Evolutionary conservation across 768 basidiomycete species (phyloP).

Genomic region (Trametes punicea): DNA sequence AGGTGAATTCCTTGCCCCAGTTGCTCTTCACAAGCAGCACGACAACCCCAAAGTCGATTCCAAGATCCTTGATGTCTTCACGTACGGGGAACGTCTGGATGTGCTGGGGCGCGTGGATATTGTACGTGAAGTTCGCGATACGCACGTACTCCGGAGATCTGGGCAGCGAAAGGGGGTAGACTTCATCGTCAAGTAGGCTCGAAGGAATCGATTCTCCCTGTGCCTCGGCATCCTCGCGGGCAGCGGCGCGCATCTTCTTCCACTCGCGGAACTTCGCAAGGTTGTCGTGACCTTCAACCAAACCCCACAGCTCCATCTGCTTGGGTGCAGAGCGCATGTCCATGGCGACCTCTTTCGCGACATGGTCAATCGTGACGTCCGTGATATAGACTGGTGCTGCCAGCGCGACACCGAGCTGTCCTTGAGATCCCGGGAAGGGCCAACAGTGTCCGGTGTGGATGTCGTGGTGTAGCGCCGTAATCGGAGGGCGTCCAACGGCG

Average conservation of each 20-base stretch:
- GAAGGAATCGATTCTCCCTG: constrained; percentile 12
- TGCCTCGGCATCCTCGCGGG: constrained; percentile 21
- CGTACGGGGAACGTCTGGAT: constrained; percentile 51
- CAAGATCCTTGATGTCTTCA: constrained; percentile 60
- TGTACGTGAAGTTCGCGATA: constrained; percentile 47
- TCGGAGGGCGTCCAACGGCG: constrained; percentile 74
- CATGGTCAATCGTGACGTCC: constrained; percentile 85
- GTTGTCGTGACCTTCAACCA: constrained; percentile 79
- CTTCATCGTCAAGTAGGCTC: constrained; percentile 14
- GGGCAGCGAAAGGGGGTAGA: constrained; percentile 32
- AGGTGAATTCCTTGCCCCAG: constrained; percentile 87
- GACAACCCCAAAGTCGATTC: constrained; percentile 82
- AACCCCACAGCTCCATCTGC: constrained; percentile 88
- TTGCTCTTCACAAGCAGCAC: constrained; percentile 78
- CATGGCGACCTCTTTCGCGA: constrained; percentile 75
- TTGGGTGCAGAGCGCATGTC: constrained; percentile 80
- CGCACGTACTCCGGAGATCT: constrained; percentile 34
- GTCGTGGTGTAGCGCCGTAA: constrained; percentile 86
- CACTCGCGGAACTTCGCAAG: constrained; percentile 56
- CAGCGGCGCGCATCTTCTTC: constrained; percentile 41
- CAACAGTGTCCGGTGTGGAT: constrained; percentile 84
- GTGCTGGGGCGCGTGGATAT: constrained; percentile 37
- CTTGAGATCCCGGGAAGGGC: constrained; percentile 79
- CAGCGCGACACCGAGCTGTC: constrained; percentile 81
- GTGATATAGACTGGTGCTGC: constrained; percentile 54